Conservation (phyloP, 169 alveolate genomes). For the Plasmodium gonderi region DNA sequence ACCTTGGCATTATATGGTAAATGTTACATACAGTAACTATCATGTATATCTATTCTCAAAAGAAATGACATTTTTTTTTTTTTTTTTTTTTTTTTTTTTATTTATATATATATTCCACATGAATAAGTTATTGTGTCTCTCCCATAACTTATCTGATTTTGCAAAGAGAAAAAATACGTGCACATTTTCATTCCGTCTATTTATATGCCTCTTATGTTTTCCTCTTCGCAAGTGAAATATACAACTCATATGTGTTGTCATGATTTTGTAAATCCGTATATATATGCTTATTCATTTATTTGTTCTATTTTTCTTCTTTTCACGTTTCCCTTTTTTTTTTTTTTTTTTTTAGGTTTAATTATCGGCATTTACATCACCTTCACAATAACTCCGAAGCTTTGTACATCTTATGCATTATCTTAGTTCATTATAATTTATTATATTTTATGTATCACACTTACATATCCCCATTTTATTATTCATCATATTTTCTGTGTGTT, state of each 20-base stretch:
- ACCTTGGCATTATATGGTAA: slow-evolving; percentile 98
- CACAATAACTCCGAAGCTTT: slow-evolving; percentile 76
- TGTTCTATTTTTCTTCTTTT: neutral
- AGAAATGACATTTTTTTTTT: no score
- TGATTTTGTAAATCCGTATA: no score
- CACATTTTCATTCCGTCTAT: no score
- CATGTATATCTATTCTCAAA: neutral
- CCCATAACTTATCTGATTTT: no score
- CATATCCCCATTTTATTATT: neutral
- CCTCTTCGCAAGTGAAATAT: no score
- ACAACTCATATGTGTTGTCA: no score
- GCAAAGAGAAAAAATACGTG: no score
- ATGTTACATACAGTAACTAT: neutral
- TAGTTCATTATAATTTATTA: neutral
- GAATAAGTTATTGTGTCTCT: no score
- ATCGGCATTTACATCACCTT: slow-evolving; percentile 82
- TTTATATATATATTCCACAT: no score
- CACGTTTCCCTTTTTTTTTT: no score
- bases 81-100: no score
- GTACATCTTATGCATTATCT: slow-evolving; percentile 57
- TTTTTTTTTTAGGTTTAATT: slow-evolving; percentile 69
- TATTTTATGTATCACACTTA: neutral
- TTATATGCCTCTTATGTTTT: no score
- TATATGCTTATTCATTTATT: neutral
- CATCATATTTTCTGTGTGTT: neutral